Base-by-base conservation (phyloP, 176 grass and related monocot genomes). In the Zea mays region DNA sequence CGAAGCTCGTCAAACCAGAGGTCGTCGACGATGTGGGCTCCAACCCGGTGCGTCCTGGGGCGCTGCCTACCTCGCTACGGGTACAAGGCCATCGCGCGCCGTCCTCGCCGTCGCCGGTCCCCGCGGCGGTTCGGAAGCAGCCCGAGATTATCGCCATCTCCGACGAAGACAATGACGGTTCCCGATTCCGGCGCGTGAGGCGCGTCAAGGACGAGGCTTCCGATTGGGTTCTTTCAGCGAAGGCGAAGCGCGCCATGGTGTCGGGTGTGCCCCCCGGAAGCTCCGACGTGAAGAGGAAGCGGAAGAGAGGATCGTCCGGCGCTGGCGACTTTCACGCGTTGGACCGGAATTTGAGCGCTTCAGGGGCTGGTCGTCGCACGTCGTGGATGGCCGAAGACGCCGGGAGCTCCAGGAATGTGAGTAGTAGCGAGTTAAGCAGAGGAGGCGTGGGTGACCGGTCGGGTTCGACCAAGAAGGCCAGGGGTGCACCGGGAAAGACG, bases 291-390 rank as follows among this genome's bases (percentile, higher is more conserved):
- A 67, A 55, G 47, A 27, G n/a, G 62, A 79, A 67, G 7, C 10
- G 48, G n/a, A 54, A 67, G 35, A 42, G 37, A 9, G 37, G 8
- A 11, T 19, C 17, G 3, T 1, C 17, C 47, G 11, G 3, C 2
- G 5, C 2, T 16, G 52, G 62, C 34, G 36, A 16, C 35, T 11
- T 3, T 14, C 34, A 39, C 46, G 46, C 48, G 47, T 5, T 67
- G 35, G 38, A 62, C 59, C 45, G 15, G 74, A 38, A 17, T 47
- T 77, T 59, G 59, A 47, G 59, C 44, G 59, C 59, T 19, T 64
- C 74, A 19, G 42, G 27, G 8, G 33, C 41, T 48, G 13, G 43
- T 7, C 43, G 15, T 48, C 40, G 37, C 55, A 6, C 10, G 13
- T 0, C 27, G 21, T 15, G 20, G 27, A 3, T 19, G 10, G 0